Base-by-base conservation (phyloP, 1,284 basidiomycete genomes). In the Puccinia polysora region DNA sequence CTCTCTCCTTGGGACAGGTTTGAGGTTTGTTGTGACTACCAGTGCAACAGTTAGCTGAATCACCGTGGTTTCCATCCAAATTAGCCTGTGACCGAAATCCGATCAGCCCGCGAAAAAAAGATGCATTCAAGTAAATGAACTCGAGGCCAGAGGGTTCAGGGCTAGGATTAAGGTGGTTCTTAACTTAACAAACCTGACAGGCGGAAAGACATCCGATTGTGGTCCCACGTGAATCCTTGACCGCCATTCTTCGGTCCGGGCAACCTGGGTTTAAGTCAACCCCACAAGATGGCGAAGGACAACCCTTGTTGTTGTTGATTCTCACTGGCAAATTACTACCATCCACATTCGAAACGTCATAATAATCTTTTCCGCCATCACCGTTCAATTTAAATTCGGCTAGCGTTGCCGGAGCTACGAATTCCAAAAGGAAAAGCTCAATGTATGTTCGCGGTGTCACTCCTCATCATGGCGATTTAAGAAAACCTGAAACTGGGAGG, bases 291-390 rank as follows among this genome's bases (percentile, higher is more conserved):
- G 73, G 72, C 5, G 36, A 45, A 20, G 71, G 58, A 49, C 74
- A 75, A 1, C 67, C 68, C 14, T 47, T 67, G 50, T 40, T 71
- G 43, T 74, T 74, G 25, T 73, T 76, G 34, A 77, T 75, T 23
- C 55, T 59, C 40, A 77, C 63, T 6, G 77, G 77, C 14, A 78
- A 49, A 60, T 78, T 77, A 64, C 72, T 75, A 15, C 78, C 78
- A 60, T 78, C 78, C 12, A 78, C 78, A 34, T 76, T 50, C 30
- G 75, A 76, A 14, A 78, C 75, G 68, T 77, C 76, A 70, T 76
- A 76, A 58, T 77, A 75, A 65, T 75, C 75, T n/a, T 60, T 49
- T 52, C 71, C 28, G 4, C 73, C 50, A 40, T 74, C 73, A 20
- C 67, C 75, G 49, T 75, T 74, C 25, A 75, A 47, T 25, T 60